Evolutionary conservation across 306 rosid species (phyloP), one percentile per base, ranked within the genome.

Genomic region (Coriaria nepalensis): DNA sequence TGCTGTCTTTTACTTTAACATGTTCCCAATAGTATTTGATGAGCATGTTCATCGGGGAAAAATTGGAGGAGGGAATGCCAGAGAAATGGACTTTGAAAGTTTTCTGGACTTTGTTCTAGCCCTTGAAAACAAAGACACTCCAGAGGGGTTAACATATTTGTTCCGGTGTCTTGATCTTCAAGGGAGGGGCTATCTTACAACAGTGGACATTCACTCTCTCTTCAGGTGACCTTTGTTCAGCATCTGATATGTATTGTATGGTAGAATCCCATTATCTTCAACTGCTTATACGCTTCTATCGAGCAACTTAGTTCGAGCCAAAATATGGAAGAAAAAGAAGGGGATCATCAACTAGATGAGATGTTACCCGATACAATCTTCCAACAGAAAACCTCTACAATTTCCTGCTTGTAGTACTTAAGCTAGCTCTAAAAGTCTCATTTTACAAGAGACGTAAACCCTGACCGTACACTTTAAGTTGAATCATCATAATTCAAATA

Each of bases 111-210:
- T 92, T 53, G 96, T 85, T 63, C 79, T 92, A 61, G 98, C 98
- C 67, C 78, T 77, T 47, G 98, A 92, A 72, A 92, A 92, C 60
- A 92, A 92, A 73, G 98, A 92, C 70, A 82, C 94, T 34, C 98
- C 95, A 0, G 97, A 90, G 66, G 97, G 97, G 37, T 69, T 92
- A 67, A 82, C 96, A 43, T 92, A 92, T 74, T 75, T 92, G 75
- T 92, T 92, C 64, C 79, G 94, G 4, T 82, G 98, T 62, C 98
- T 92, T 66, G 98, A 92, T 79, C 98, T 92, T 67, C 74, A 92
- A 8, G 98, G 94, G 36, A 80, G 93, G 68, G 96, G 98, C 50
- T 72, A 45, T 75, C 96, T 92, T 52, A 79, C 98, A 35, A 85
- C 96, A 5, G 96, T 85, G 14, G 98, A 92, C 57, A 85, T 85